These are phyloP conservation scores for Didymellaceae sp. DNA, from an alignment of 2,329 filamentous ascomycete species.

Conservation along the genomic window DNA sequence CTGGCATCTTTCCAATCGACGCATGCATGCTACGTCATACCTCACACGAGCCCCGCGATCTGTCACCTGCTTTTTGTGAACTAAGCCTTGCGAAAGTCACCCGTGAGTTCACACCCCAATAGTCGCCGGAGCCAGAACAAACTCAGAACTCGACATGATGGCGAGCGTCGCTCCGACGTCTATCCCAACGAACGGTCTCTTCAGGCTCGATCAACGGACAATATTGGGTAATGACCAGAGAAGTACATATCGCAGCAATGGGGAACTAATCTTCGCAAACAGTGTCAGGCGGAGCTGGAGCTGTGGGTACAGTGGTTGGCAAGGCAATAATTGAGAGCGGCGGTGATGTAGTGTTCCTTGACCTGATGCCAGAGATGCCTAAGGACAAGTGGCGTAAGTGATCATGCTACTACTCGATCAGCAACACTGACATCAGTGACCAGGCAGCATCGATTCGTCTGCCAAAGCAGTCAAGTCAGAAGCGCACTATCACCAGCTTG, in stretches of 20 bases:
- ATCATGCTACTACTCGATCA: too few relatives aligned
- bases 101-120: too few relatives aligned
- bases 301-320: constrained; percentile 31
- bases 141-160: too few relatives aligned
- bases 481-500: constrained; percentile 24
- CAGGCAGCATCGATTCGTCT: neutral
- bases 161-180: constrained; percentile 24
- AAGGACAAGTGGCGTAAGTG: constrained; percentile 1
- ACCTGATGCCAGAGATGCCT: constrained; percentile 8
- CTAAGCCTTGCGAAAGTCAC: too few relatives aligned
- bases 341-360: constrained; percentile 34
- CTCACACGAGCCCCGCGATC: too few relatives aligned
- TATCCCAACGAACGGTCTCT: constrained; percentile 28
- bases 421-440: neutral
- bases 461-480: neutral
- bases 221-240: constrained; percentile 26
- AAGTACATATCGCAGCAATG: neutral
- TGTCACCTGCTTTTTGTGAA: too few relatives aligned
- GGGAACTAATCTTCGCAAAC: neutral
- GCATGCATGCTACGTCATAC: too few relatives aligned
- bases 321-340: constrained; percentile 36
- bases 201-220: constrained; percentile 31
- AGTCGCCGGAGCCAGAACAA: too few relatives aligned
- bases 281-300: constrained; percentile 41
- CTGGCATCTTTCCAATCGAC: too few relatives aligned